Percentiles rank a stretch among this genome's conserved stretches.
These are phyloP conservation scores for Mycena metata DNA, from an alignment of 768 basidiomycete species.

Conservation along the genomic window DNA sequence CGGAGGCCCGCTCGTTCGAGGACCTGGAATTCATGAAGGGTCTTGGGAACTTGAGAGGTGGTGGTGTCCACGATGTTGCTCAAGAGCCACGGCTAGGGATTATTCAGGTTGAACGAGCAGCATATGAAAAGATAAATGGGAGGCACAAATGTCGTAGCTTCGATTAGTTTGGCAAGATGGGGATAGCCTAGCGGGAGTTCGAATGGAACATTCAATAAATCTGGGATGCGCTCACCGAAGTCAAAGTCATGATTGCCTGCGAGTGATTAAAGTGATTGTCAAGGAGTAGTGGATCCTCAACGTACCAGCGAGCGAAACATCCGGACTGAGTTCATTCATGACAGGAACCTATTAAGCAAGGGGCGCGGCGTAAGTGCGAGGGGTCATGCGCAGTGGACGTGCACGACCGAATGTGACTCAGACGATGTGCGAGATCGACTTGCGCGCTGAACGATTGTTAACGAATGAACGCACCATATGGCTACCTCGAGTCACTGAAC, in stretches of 20 bases:
- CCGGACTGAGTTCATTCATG: conserved; percentile 84
- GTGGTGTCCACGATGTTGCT: conserved; percentile 86
- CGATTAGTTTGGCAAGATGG: conserved; percentile 74
- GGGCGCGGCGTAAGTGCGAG: no score
- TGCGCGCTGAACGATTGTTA: conserved; percentile 3
- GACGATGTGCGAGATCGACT: no score
- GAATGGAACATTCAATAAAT: not conserved
- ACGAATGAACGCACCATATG: conserved; percentile 78
- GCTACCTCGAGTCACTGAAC: conserved; percentile 88
- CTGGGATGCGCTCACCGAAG: conserved; percentile 64
- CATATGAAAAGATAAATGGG: not conserved
- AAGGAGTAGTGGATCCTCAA: conserved; percentile 10
- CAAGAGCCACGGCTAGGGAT: conserved; percentile 85
- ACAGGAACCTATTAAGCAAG: conserved; percentile 79
- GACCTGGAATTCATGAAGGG: conserved; percentile 71
- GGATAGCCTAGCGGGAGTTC: conserved; percentile 62
- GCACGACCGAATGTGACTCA: no score
- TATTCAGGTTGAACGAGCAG: not conserved
- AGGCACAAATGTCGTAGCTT: conserved; percentile 82
- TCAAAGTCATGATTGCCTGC: conserved; percentile 95
- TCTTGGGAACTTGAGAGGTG: conserved; percentile 73
- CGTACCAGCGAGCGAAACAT: conserved; percentile 85
- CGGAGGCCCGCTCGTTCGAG: conserved; percentile 78
- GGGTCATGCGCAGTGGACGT: no score
- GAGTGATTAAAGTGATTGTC: conserved; percentile 3